Evolutionary conservation across 2,329 filamentous ascomycete species (phyloP), one percentile per base, ranked within the genome.

Genomic region (Aureobasidium subglaciale): DNA sequence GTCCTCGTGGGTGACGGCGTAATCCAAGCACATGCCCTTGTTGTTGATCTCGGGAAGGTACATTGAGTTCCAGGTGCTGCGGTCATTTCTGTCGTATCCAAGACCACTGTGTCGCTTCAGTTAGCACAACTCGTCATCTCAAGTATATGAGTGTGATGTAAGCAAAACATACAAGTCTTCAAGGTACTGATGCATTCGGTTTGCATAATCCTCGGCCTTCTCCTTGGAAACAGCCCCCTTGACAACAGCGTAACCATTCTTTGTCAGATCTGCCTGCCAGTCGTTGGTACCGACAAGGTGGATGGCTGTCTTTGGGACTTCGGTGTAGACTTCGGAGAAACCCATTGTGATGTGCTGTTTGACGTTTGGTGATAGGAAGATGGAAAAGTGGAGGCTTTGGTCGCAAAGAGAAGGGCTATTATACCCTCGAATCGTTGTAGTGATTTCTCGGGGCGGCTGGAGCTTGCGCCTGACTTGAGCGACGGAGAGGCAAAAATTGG

Each of bases 191-290:
- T 60, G 62, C 62, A 65, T 64, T 8, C 54, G 55, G 41, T 62
- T 57, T 2, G 64, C 64, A 59, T 74, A 74, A 13, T 62, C 58
- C 5, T 67, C 58, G 1, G 74, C 75, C 20, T 67, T 65, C n/a
- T 74, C 74, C 1, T 59, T 62, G 1, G 75, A 72, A 41, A 78
- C 70, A 1, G 74, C 74, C 2, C 71, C 71, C 56, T 77, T 77
- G 50, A 78, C 64, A 13, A 78, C 68, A 1, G 71, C 72, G 59
- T 67, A 78, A 4, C 75, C 75, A 54, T 78, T 66, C 16, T 67
- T 62, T 5, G 32, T 30, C 24, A 56, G 34, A 32, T 56, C 55
- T 10, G 18, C 22, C 15, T 54, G 34, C 38, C 45, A 57, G 15
- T 57, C 42, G 13, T 41, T 38, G 34, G 24, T 41, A 6, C 46